Base-by-base conservation (phyloP, 2,329 filamentous ascomycete species). In the Aspergillus piperis region DNA sequence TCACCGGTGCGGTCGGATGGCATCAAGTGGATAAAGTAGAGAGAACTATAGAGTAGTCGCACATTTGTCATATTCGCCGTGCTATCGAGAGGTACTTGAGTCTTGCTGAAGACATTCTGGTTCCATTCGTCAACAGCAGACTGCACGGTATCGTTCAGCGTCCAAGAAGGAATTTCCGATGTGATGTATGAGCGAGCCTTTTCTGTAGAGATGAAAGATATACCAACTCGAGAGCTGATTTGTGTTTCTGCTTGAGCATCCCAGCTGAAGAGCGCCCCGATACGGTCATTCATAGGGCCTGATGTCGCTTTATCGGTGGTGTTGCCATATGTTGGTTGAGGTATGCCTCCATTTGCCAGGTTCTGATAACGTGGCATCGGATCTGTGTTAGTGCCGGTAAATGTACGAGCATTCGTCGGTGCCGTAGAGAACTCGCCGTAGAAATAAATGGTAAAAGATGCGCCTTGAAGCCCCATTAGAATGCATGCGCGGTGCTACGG, bases 1-100 rank as follows among this genome's bases (percentile, higher is more conserved):
- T 91, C 89, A 0, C 87, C 88, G 0, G 87, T 90, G 60, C 87
- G 84, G 69, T 91, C 89, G 0, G 87, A 88, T 0, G 88, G 88
- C 61, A 90, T 83, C 8, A 90, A 72, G 58, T 86, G 84, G 81
- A 88, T 88, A 62, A 88, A 87, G 68, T 90, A 90, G 5, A 73
- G 62, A 8, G 71, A 73, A 44, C 71, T 73, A 32, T 73, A 73
- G 3, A 73, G 58, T 32, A 73, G 52, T 47, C 70, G 64, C n/a
- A 73, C 66, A 32, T 71, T 60, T 10, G 70, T 72, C 47, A 67
- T 57, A 25, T 73, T 74, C 0, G 73, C 71, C 0, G 74, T 70
- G 8, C 69, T 61, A 13, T 72, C 70, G 8, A 71, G 71, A 1
- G 70, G 62, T 7, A 80, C 73, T 4, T 75, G 71, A 15, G 82